Conservation (phyloP, 257 asterid species). For the Nyctanthes arbortristis region DNA sequence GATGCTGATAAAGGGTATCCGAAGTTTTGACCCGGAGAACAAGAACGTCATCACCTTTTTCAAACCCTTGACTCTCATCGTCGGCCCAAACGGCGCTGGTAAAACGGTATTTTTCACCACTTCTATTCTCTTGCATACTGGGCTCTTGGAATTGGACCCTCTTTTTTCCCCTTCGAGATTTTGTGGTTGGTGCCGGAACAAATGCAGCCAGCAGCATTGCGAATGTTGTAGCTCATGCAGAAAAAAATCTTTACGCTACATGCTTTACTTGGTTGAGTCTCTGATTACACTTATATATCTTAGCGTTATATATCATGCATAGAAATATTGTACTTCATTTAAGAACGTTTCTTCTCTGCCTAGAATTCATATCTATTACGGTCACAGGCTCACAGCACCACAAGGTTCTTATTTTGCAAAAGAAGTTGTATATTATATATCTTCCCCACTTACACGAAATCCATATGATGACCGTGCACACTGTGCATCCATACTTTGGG, state of each 20-base stretch:
- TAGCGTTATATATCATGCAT: neutral
- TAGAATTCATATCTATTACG: too few species aligned
- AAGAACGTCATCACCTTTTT: constrained; percentile 89
- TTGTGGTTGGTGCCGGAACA: neutral
- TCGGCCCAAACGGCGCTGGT: constrained; percentile 97
- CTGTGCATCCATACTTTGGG: neutral
- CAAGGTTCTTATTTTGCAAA: neutral
- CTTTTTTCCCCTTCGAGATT: neutral
- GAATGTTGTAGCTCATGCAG: neutral
- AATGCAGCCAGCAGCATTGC: neutral
- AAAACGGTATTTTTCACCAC: constrained; percentile 62
- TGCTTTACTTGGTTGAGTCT: neutral
- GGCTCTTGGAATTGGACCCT: neutral
- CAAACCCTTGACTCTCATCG: constrained; percentile 92
- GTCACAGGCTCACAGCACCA: too few species aligned
- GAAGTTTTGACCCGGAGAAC: constrained; percentile 99
- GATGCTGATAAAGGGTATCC: constrained; percentile 97
- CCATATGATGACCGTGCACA: neutral
- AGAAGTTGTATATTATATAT: neutral
- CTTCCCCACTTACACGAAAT: neutral
- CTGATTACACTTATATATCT: constrained; percentile 5
- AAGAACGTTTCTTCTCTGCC: too few species aligned
- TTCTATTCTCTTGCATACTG: neutral
- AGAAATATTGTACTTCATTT: neutral
- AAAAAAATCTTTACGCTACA: neutral